Conservation (phyloP, 495 filamentous ascomycete species). For the Umbilicaria muhlenbergii region DNA sequence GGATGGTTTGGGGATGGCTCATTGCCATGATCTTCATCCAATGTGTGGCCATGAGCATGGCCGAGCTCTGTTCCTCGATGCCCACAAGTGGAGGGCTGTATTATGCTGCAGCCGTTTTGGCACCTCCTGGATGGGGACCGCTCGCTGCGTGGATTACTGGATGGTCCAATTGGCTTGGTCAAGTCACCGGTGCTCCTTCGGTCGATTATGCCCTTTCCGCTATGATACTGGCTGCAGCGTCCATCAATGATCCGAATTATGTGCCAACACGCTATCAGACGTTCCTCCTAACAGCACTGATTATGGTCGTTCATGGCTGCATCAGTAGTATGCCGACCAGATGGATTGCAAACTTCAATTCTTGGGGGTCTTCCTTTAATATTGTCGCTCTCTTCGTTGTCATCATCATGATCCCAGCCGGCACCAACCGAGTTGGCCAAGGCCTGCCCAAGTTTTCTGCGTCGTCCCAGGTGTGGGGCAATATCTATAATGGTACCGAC, state of each 20-base stretch:
- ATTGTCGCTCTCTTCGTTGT: conserved; percentile 50
- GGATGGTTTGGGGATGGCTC: conserved; percentile 78
- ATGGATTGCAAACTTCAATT: conserved; percentile 64
- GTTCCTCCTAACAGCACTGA: conserved; percentile 51
- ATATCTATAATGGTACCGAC: conserved; percentile 52
- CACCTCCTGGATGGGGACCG: conserved; percentile 58
- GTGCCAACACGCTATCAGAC: conserved; percentile 50
- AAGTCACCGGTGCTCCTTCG: conserved; percentile 55
- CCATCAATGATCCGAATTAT: conserved; percentile 51
- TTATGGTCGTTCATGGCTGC: conserved; percentile 54
- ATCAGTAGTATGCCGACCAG: conserved; percentile 64
- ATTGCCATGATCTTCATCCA: conserved; percentile 62
- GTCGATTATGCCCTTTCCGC: conserved; percentile 44
- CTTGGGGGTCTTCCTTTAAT: conserved; percentile 59
- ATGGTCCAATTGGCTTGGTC: conserved; percentile 64
- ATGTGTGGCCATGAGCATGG: conserved; percentile 53
- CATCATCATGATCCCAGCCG: conserved; percentile 56
- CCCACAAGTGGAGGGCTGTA: conserved; percentile 63
- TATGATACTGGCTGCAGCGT: conserved; percentile 60
- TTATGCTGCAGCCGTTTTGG: conserved; percentile 66
- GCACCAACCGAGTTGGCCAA: conserved; percentile 27
- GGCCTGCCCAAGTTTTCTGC: conserved; percentile 47
- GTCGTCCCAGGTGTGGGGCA: conserved; percentile 50
- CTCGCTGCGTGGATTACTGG: conserved; percentile 60
- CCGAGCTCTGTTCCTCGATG: conserved; percentile 52